A percentile compares a stretch with the other conserved stretches of the same genome.
Evolutionary conservation across 1,284 basidiomycete genomes (phyloP).

Genomic region (Malassezia cuniculi): DNA sequence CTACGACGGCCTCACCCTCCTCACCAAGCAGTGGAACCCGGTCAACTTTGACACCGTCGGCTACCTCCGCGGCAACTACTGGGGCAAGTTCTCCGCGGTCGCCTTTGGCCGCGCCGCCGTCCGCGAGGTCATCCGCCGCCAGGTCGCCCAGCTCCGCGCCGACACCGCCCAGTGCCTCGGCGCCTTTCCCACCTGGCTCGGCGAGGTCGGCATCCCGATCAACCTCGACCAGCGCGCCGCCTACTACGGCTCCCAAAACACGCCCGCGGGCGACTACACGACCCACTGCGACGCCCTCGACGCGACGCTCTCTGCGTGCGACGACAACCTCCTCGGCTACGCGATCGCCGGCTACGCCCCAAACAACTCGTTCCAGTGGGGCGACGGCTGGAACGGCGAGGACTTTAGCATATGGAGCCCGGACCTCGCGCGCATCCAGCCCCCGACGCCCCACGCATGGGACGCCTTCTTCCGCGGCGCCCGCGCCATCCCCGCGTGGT

Average conservation of each 20-base stretch:
- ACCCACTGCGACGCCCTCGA: slow-evolving; percentile 75
- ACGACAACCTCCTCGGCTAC: slow-evolving; percentile 66
- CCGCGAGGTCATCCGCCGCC: slow-evolving; percentile 66
- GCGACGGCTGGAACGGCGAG: slow-evolving; percentile 92
- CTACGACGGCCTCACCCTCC: slow-evolving; percentile 71
- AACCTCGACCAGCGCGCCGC: slow-evolving; percentile 73
- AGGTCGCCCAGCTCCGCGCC: slow-evolving; percentile 64
- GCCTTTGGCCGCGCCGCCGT: slow-evolving; percentile 68
- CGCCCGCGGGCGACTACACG: slow-evolving; percentile 54
- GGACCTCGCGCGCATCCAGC: slow-evolving; percentile 50
- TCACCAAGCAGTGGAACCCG: slow-evolving; percentile 57
- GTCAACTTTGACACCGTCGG: slow-evolving; percentile 65
- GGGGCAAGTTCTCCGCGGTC: slow-evolving; percentile 48
- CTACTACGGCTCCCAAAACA: slow-evolving; percentile 49
- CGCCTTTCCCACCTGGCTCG: slow-evolving; percentile 78
- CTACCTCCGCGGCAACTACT: slow-evolving; percentile 71
- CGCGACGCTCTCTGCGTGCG: slow-evolving; percentile 74
- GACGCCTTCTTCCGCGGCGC: slow-evolving; percentile 17
- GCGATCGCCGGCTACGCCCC: slow-evolving; percentile 85
- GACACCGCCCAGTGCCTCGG: slow-evolving; percentile 54
- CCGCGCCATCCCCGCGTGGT: slow-evolving; percentile 28
- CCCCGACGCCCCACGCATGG: background rate
- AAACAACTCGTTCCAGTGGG: slow-evolving; percentile 64
- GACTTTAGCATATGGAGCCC: slow-evolving; percentile 73
- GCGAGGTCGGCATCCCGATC: slow-evolving; percentile 87